phyloP scores from a whole-genome alignment of 1,139 yeast species.

The Hansenula lynferdii region DNA sequence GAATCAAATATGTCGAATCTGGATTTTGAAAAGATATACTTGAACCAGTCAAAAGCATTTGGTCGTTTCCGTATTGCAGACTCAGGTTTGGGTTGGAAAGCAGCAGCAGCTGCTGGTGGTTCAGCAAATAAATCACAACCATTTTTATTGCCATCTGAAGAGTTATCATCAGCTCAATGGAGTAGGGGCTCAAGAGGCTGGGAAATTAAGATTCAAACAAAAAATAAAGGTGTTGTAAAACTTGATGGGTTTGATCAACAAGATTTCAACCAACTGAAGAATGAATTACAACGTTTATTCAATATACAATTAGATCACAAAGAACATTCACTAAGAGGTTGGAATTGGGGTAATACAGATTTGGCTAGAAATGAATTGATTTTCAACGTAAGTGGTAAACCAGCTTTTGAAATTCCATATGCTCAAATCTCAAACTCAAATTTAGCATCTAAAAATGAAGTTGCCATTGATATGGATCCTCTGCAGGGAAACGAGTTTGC shows the following conservation, averaged over 20 bases:
- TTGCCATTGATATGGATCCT: constrained; percentile 79
- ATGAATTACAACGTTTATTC: constrained; percentile 78
- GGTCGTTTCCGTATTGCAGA: constrained; percentile 95
- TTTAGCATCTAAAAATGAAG: constrained; percentile 89
- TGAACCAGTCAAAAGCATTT: constrained; percentile 76
- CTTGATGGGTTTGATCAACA: constrained; percentile 88
- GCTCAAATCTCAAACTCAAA: constrained; percentile 78
- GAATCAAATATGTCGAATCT: constrained; percentile 16
- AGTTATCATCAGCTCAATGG: constrained; percentile 80
- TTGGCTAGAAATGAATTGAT: constrained; percentile 88
- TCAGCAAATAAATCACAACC: constrained; percentile 61
- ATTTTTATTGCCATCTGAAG: constrained; percentile 80
- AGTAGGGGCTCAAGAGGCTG: constrained; percentile 91
- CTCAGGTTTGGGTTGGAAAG: constrained; percentile 97
- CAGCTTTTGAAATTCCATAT: constrained; percentile 90
- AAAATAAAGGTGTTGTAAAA: constrained; percentile 79
- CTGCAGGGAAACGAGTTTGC: constrained; percentile 54
- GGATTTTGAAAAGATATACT: constrained; percentile 79
- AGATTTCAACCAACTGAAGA: constrained; percentile 76
- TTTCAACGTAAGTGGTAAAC: constrained; percentile 82
- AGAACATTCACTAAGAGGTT: constrained; percentile 93
- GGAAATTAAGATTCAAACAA: constrained; percentile 85
- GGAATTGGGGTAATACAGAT: constrained; percentile 98
- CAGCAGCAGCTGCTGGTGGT: constrained; percentile 53
- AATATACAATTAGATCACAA: constrained; percentile 66